phyloP scores from a whole-genome alignment of 352 stramenopile species.

The Globisporangium echinulatum region DNA sequence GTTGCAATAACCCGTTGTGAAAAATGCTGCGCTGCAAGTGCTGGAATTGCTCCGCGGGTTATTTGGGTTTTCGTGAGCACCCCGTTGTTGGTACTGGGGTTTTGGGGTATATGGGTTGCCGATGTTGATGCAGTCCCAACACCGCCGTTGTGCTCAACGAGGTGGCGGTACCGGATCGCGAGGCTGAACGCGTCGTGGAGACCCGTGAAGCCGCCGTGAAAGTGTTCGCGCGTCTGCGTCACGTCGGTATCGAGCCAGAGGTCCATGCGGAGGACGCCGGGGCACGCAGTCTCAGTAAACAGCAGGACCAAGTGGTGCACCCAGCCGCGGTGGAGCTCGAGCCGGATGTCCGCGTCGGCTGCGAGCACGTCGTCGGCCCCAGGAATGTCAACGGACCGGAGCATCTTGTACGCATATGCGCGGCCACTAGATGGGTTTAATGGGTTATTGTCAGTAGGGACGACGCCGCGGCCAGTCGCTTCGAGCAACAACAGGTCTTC shows the following conservation, averaged over 20 bases:
- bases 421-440: constrained; percentile 9
- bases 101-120: neutral
- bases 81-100: neutral
- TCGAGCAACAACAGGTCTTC: constrained; percentile 68
- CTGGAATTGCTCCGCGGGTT: constrained; percentile 13
- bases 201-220: constrained; percentile 51
- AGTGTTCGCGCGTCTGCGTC: constrained; percentile 40
- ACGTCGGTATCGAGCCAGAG: constrained; percentile 65
- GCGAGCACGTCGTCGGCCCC: constrained; percentile 39
- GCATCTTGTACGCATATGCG: constrained; percentile 59
- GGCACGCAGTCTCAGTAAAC: constrained; percentile 47
- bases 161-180: constrained; percentile 48
- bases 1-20: constrained; percentile 20
- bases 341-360: constrained; percentile 27
- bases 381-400: constrained; percentile 31
- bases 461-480: constrained; percentile 36
- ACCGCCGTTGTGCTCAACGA: constrained; percentile 30
- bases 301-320: constrained; percentile 60
- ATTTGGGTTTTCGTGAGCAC: constrained; percentile 3
- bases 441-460: constrained; percentile 14
- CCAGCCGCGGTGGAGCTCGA: constrained; percentile 43
- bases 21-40: constrained; percentile 17
- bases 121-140: neutral
- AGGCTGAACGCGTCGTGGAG: constrained; percentile 68
- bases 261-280: constrained; percentile 58